Base-by-base conservation (phyloP, 805 yeast species). In the Suhomyces emberorum region DNA sequence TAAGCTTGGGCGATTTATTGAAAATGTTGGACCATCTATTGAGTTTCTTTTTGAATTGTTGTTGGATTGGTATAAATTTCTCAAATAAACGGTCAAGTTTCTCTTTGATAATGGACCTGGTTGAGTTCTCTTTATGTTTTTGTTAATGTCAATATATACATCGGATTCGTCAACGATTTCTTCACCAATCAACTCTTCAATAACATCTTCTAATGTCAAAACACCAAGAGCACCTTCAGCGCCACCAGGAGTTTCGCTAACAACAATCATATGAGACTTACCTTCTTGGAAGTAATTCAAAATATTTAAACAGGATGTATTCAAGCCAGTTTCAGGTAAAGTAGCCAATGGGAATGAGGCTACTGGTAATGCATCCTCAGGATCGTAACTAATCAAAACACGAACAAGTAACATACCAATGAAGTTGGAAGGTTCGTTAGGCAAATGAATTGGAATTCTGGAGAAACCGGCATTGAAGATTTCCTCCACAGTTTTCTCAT, bases 251-350 rank as follows among this genome's bases (percentile, higher is more conserved):
- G 71, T 70, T 39, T 80, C 81, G 45, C 91, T 80, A 7, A 91
- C 96, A 24, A 89, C 81, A 51, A 93, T 91, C 98, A 91, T 91
- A 62, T 91, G 98, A 1, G 95, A 83, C 61, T 88, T 89, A 43
- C 98, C 98, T 59, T 91, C 97, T 61, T 91, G 98, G 72, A 93
- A 91, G 63, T 91, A 91, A 61, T 91, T 91, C 54, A 91, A 72
- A 47, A 91, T 89, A 61, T 93, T 91, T 55, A 91, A 70, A 60
- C 98, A 91, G 4, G 96, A 88, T 3, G 98, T 89, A 35, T 83
- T 88, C 15, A 87, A 83, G 2, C 83, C 79, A 0, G 98, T 91
- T 63, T 91, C 98, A 0, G 98, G 98, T 30, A 91, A 72, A 0
- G 98, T 93, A 2, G 98, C 98, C 51, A 91, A 72, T 6, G 98